Percentiles rank a stretch among this genome's conserved stretches.
Conservation (phyloP, 2,329 filamentous ascomycete genomes). For the Macrophomina pseudophaseolina region DNA sequence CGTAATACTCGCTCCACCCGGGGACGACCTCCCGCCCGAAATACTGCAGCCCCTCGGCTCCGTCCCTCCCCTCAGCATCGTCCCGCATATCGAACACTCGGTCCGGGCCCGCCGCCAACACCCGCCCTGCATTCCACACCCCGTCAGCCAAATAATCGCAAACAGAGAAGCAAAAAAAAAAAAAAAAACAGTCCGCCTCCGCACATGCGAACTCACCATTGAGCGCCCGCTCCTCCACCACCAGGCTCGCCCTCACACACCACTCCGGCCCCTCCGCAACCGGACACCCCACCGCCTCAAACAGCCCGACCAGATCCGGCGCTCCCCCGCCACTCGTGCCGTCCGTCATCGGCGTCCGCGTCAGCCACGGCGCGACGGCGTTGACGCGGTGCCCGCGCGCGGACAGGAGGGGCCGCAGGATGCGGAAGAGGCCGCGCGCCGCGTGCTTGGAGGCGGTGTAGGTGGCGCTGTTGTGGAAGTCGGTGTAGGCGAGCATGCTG, state of each 20-base stretch:
- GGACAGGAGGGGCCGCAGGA: slow-evolving; percentile 30
- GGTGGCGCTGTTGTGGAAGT: slow-evolving; percentile 33
- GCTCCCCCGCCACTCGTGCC: background rate
- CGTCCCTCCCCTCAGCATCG: background rate
- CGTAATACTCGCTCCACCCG: background rate
- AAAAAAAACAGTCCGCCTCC: too few relatives aligned
- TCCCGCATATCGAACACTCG: slow-evolving; percentile 1
- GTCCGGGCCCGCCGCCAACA: background rate
- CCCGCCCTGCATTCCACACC: background rate
- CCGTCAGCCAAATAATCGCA: too few relatives aligned
- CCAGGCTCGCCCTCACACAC: background rate
- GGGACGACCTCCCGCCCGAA: slow-evolving; percentile 1
- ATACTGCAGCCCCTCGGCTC: background rate
- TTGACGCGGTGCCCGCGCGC: slow-evolving; percentile 31
- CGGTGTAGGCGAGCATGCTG: slow-evolving; percentile 36
- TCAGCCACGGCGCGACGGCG: slow-evolving; percentile 38
- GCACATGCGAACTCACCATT: background rate
- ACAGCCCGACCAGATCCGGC: slow-evolving; percentile 10
- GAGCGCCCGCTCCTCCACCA: background rate
- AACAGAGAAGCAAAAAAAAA: background rate
- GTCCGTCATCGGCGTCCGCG: slow-evolving; percentile 33
- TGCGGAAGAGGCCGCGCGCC: slow-evolving; percentile 37
- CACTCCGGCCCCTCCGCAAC: background rate
- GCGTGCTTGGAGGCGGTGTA: slow-evolving; percentile 40
- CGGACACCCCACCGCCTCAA: background rate